Percentiles rank a stretch among this genome's conserved stretches.
These are phyloP conservation scores for Magnusiomyces ingens DNA, from an alignment of 1,139 yeast species.

Conservation along the genomic window DNA sequence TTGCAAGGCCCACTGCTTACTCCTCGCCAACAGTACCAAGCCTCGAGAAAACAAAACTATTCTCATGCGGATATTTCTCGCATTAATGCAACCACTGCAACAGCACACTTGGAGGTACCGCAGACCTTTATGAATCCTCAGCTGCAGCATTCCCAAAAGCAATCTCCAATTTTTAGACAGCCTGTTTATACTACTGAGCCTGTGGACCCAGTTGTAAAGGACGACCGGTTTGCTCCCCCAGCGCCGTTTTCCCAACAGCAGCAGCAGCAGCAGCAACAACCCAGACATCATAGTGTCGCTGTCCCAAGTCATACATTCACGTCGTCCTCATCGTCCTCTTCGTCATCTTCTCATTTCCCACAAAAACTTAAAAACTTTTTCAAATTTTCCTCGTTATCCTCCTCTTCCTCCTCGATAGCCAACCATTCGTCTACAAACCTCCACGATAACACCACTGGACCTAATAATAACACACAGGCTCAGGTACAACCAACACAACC, in stretches of 20 bases:
- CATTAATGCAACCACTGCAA: neutral
- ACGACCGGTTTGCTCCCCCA: neutral
- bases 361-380: slow-evolving; percentile 29
- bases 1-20: neutral
- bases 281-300: slow-evolving; percentile 7
- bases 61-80: slow-evolving; percentile 1
- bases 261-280: neutral
- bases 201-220: neutral
- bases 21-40: slow-evolving; percentile 2
- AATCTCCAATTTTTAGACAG: no score
- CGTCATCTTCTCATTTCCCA: slow-evolving; percentile 21
- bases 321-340: slow-evolving; percentile 16
- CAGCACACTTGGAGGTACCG: neutral
- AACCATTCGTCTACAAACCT: neutral
- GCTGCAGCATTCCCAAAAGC: neutral
- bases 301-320: slow-evolving; percentile 9
- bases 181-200: neutral
- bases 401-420: slow-evolving; percentile 9
- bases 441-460: neutral
- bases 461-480: neutral
- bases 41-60: slow-evolving; percentile 1
- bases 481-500: neutral
- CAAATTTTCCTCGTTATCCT: slow-evolving; percentile 22
- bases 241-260: neutral
- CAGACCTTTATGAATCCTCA: neutral